Percentiles rank a stretch among this genome's conserved stretches.
phyloP scores from a whole-genome alignment of 495 filamentous ascomycete genomes.

The Aspergillus panamensis region DNA sequence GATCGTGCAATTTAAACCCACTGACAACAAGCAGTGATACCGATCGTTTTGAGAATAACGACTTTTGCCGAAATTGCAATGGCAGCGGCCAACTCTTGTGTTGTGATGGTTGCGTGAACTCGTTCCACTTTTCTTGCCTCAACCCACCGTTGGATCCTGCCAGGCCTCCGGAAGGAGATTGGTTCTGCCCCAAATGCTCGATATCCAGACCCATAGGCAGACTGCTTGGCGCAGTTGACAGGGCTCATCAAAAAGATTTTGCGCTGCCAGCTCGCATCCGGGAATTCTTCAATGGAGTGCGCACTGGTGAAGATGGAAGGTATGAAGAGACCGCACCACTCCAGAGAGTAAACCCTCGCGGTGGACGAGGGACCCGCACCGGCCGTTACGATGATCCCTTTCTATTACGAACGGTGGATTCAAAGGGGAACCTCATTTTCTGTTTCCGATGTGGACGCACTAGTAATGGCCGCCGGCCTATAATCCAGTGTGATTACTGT shows the following conservation, averaged over 20 bases:
- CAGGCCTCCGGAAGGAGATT: conserved; percentile 65
- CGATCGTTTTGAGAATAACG: conserved; percentile 65
- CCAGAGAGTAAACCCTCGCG: conserved; percentile 29
- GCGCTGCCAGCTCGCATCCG: conserved; percentile 63
- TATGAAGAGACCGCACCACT: conserved; percentile 60
- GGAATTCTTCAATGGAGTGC: conserved; percentile 70
- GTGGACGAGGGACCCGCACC: conserved; percentile 18
- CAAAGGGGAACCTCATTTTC: conserved; percentile 34
- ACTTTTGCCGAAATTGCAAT: conserved; percentile 79
- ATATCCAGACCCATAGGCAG: conserved; percentile 53
- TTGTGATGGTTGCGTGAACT: conserved; percentile 84
- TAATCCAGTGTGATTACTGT: conserved; percentile 82
- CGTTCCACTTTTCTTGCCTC: conserved; percentile 83
- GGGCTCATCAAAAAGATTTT: conserved; percentile 69
- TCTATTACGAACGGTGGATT: conserved; percentile 18
- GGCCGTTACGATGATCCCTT: conserved; percentile 33
- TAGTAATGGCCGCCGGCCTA: conserved; percentile 53
- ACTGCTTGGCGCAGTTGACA: conserved; percentile 56
- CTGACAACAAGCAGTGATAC: conserved; percentile 22
- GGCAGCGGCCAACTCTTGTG: conserved; percentile 81
- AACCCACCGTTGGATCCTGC: conserved; percentile 69
- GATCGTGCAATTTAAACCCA: not conserved
- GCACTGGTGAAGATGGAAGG: conserved; percentile 68
- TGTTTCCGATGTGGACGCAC: conserved; percentile 67
- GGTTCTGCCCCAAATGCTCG: conserved; percentile 78